Base-by-base conservation (phyloP, 2,329 filamentous ascomycete genomes). In the Hirsutella thompsonii region DNA sequence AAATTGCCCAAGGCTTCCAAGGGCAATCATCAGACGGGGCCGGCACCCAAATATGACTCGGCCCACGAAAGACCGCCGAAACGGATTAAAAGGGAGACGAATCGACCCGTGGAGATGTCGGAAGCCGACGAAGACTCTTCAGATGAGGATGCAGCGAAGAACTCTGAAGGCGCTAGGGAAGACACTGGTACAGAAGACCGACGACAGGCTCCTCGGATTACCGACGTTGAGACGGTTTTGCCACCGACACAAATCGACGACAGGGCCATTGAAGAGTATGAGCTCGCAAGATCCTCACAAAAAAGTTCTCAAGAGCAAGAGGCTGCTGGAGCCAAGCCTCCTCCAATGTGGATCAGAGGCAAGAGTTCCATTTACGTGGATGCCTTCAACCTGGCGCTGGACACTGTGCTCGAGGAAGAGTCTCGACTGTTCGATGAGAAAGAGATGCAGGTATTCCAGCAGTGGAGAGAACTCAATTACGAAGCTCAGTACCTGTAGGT, bases 321-420 rank as follows among this genome's bases (percentile, higher is more conserved):
- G 4, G 55, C 63, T 9, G 55, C 67, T 8, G 54, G 67, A 5
- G 68, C 71, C 47, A 57, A 42, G 47, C 54, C 45, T 4, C 49
- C 56, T 4, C 49, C 56, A 4, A 38, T 44, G 44, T 94, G 86
- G 86, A 62, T 79, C 4, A 77, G 72, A 52, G 86, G 87, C 0
- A 80, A 78, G 56, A 93, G 81, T 53, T 96, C 89, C 1, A 86
- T 98, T 42, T 98, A 98, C 53, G 87, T 95, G 16, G 92, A 98
- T 62, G 92, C 92, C 1, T 98, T 98, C 68, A 94, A 94, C 54
- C 68, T 96, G 13, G 87, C 90, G 2, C 66, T 98, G 38, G 81
- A 90, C 44, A 94, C 86, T 0, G 92, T 98, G 3, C 64, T 96
- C 11, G 79, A 86, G 38, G 86, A 96, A 43, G 92, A 98, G 60